Conservation (phyloP, 176 grass and related monocot species). For the Triticum turgidum region DNA sequence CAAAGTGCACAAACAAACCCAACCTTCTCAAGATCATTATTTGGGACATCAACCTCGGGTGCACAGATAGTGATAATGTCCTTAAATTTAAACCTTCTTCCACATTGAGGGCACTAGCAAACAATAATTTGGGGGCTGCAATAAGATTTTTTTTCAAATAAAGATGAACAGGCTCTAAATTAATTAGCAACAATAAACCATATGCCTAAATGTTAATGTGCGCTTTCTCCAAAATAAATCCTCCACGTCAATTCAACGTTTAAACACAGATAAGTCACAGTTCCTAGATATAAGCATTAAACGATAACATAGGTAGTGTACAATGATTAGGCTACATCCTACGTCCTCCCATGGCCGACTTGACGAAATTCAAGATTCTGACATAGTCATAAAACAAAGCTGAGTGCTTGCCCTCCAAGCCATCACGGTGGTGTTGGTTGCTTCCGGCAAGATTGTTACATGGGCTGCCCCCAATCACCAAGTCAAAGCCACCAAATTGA, state of each 20-base stretch:
- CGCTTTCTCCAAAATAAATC: neutral
- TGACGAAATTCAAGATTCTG: conserved; percentile 58
- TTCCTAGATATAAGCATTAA: neutral
- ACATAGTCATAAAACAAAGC: conserved; percentile 64
- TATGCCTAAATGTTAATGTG: neutral
- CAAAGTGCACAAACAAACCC: no score
- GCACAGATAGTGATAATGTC: no score
- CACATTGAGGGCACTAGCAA: no score
- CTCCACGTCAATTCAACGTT: neutral
- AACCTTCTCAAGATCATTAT: no score
- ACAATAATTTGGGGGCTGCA: no score
- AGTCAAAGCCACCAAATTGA: conserved; percentile 53
- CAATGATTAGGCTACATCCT: neutral
- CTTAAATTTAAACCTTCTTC: no score
- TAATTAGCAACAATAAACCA: neutral
- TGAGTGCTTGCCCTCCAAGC: conserved; percentile 69
- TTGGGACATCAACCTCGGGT: no score
- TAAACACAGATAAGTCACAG: neutral
- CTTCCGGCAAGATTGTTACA: conserved; percentile 82
- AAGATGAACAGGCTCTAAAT: neutral
- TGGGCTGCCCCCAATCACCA: conserved; percentile 78
- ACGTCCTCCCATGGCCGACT: conserved; percentile 25
- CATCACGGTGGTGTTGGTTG: conserved; percentile 49
- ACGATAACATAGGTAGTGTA: neutral
- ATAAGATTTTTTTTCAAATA: neutral